phyloP scores from a whole-genome alignment of 179 eudicot species.

The Beta lomatogona region DNA sequence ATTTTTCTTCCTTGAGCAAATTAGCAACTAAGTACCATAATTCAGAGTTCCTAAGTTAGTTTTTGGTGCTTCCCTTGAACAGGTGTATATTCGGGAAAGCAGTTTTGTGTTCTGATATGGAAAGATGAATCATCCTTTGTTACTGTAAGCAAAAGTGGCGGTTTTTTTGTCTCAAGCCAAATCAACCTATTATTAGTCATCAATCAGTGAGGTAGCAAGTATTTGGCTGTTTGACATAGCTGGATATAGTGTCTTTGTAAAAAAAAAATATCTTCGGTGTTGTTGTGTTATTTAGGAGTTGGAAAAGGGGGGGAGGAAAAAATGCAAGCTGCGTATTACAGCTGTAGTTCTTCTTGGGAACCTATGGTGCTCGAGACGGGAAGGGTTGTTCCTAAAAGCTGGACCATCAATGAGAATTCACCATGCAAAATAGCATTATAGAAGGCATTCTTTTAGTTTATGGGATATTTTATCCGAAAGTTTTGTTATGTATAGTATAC shows the following conservation, averaged over 20 bases:
- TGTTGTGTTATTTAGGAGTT: constrained; percentile 24
- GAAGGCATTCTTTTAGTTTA: constrained; percentile 20
- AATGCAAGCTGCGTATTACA: neutral
- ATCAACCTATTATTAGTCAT: neutral
- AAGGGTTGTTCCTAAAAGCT: neutral
- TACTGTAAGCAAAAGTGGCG: neutral
- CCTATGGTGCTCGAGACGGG: neutral
- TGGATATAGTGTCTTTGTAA: neutral
- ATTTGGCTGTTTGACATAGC: neutral
- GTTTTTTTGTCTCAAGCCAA: constrained; percentile 9
- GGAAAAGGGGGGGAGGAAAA: neutral
- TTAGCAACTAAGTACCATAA: neutral
- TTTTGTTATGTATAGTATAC: neutral
- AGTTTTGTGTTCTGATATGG: constrained; percentile 19
- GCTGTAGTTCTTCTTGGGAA: neutral
- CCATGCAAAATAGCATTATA: constrained; percentile 5
- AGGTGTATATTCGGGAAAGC: constrained; percentile 63
- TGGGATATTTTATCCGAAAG: constrained; percentile 18
- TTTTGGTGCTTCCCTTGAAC: constrained; percentile 20
- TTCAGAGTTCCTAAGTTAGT: neutral
- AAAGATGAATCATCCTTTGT: constrained; percentile 17
- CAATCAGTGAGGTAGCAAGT: constrained; percentile 10
- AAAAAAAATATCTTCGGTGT: neutral
- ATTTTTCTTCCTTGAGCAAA: neutral
- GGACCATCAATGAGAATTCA: neutral